A percentile compares a stretch with the other conserved stretches of the same genome.
Conservation (phyloP, 2,329 filamentous ascomycete species). For the Fusarium foetens region DNA sequence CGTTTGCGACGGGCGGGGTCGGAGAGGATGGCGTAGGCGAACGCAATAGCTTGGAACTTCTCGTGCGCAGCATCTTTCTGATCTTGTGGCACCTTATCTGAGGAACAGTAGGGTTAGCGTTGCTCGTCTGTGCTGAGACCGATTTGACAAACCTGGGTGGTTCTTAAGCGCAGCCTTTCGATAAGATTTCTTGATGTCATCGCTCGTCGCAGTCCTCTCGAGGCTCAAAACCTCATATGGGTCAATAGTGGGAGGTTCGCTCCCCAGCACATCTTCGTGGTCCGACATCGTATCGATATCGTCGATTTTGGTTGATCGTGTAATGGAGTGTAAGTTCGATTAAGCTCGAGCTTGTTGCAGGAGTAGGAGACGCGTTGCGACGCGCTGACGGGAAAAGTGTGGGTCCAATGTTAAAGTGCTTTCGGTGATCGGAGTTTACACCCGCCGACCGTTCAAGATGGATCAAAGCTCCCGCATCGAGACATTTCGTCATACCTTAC, state of each 20-base stretch:
- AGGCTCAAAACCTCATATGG: slow-evolving; percentile 86
- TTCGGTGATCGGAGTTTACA: slow-evolving; percentile 38
- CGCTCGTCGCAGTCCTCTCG: slow-evolving; percentile 74
- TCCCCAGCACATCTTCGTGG: slow-evolving; percentile 63
- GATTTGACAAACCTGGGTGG: slow-evolving; percentile 74
- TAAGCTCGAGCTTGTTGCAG: neutral
- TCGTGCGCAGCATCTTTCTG: slow-evolving; percentile 78
- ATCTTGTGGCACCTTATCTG: slow-evolving; percentile 79
- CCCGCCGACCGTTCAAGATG: slow-evolving; percentile 19
- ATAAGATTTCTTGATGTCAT: slow-evolving; percentile 90
- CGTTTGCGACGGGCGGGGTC: slow-evolving; percentile 81
- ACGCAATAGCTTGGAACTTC: slow-evolving; percentile 89
- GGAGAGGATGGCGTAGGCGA: slow-evolving; percentile 93
- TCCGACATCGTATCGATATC: slow-evolving; percentile 54
- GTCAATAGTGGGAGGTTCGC: slow-evolving; percentile 71
- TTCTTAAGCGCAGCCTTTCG: slow-evolving; percentile 88
- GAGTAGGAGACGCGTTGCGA: slow-evolving; percentile 35
- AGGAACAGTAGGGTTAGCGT: slow-evolving; percentile 20
- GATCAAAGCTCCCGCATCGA: neutral
- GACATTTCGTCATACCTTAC: neutral
- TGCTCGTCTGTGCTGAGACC: neutral
- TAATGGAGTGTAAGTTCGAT: neutral
- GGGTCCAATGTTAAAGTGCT: slow-evolving; percentile 40
- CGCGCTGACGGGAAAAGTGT: slow-evolving; percentile 30
- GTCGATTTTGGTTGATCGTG: slow-evolving; percentile 21